Evolutionary conservation across 2,329 filamentous ascomycete species (phyloP).

Genomic region (Didymosphaeria variabile): DNA sequence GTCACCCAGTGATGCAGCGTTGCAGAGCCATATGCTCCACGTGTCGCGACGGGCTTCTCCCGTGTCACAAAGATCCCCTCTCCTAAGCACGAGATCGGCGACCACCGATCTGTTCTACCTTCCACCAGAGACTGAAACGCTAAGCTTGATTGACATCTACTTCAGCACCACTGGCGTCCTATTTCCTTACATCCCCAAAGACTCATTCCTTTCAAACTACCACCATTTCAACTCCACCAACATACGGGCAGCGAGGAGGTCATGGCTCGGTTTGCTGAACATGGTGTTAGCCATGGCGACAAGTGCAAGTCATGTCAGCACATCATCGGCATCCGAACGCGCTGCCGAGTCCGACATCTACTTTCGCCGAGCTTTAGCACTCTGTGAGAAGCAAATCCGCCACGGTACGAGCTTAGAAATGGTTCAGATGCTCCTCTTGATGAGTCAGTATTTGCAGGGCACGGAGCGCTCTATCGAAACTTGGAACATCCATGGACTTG

Average conservation of each 20-base stretch:
- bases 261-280: conserved; percentile 62
- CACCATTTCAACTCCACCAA: conserved; percentile 39
- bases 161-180: conserved; percentile 22
- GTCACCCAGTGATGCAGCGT: conserved; percentile 18
- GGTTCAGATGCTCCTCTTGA: conserved; percentile 47
- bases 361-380: conserved; percentile 54
- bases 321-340: conserved; percentile 46
- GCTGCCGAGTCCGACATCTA: conserved; percentile 56
- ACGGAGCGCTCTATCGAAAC: conserved; percentile 63
- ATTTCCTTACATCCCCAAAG: conserved; percentile 53
- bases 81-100: too few relatives aligned
- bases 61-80: neutral
- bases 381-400: conserved; percentile 56
- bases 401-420: conserved; percentile 57
- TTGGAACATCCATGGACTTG: conserved; percentile 64
- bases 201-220: conserved; percentile 48
- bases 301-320: conserved; percentile 43
- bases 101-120: too few relatives aligned
- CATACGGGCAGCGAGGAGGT: conserved; percentile 52
- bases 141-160: too few relatives aligned
- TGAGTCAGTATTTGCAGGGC: conserved; percentile 63
- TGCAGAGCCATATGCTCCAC: conserved; percentile 28
- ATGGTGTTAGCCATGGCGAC: conserved; percentile 61
- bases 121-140: too few relatives aligned
- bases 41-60: conserved; percentile 30